Percentiles rank a stretch among this genome's conserved stretches.
phyloP scores from a whole-genome alignment of 1,284 basidiomycete genomes.

The Papiliotrema flavescens region DNA sequence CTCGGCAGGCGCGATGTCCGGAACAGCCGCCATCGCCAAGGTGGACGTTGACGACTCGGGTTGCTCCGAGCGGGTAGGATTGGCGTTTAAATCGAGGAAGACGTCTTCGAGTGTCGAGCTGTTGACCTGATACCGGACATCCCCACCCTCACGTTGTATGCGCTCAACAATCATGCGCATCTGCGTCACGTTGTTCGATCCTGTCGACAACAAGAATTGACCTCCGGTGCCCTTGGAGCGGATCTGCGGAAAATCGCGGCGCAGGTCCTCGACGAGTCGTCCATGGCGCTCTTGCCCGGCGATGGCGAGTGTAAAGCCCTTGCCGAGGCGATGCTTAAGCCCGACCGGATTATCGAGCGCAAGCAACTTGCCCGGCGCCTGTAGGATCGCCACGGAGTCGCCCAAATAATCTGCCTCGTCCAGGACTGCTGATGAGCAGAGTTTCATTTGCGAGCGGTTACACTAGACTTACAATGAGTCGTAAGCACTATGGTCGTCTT shows the following conservation, averaged over 20 bases:
- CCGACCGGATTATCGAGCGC: constrained; percentile 68
- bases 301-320: constrained; percentile 60
- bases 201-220: constrained; percentile 21
- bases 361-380: constrained; percentile 68
- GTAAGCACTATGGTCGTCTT: constrained; percentile 65
- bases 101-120: constrained; percentile 75
- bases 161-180: constrained; percentile 59
- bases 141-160: constrained; percentile 53
- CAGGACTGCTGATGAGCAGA: constrained; percentile 51
- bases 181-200: constrained; percentile 55
- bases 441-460: constrained; percentile 5
- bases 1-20: not conserved
- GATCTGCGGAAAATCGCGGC: constrained; percentile 6
- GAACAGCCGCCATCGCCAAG: not conserved
- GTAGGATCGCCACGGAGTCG: constrained; percentile 69
- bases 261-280: not conserved
- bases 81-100: constrained; percentile 63
- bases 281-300: not conserved
- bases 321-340: constrained; percentile 66
- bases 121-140: constrained; percentile 60
- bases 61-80: constrained; percentile 17
- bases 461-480: constrained; percentile 56
- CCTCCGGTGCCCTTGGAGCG: constrained; percentile 6
- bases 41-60: not conserved
- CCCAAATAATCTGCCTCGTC: constrained; percentile 77